Base-by-base conservation (phyloP, 495 filamentous ascomycete genomes). In the Penicillium goetzii region DNA sequence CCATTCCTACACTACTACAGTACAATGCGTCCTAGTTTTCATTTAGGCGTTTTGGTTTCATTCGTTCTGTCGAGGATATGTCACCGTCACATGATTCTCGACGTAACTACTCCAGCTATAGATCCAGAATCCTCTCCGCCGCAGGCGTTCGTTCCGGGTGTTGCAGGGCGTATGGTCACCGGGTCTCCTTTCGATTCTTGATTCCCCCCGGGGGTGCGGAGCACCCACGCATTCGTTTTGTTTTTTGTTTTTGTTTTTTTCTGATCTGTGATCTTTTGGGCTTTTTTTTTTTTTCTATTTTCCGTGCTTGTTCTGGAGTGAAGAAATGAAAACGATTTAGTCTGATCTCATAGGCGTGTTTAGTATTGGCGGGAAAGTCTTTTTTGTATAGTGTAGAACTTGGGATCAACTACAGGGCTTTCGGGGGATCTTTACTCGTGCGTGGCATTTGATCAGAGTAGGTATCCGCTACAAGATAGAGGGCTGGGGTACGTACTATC, bases 41-140 rank as follows among this genome's bases (percentile, higher is more conserved):
- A 59, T 60, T 62, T 60, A 61, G 67, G 64, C 55, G 63, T 64
- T 66, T 64, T 38, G 57, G 56, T 65, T 36, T 58, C 49, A 50
- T 30, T 61, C 57, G 53, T 56, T 54, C 12, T 3, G 19, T 21
- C 21, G 19, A 21, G n/a, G 21, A 11, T 40, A 40, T 15, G 10
- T 40, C 36, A 0, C 36, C 4, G 36, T 14, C 14, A 36, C 12
- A 36, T 19, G 17, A 43, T 43, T 21, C 41, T 43, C 41, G 6
- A 43, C n/a, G 41, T 10, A 9, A 19, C n/a, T 4, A 10, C 41
- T 43, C n/a, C n/a, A 19, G 10, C 15, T n/a, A 7, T 41, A 15
- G 30, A 32, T 41, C 38, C 15, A 17, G 15, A 41, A 41, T 6
- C 15, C 15, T 17, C 17, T 30, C 43, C 47, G 52, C 40, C 28